A percentile compares a stretch with the other conserved stretches of the same genome.
phyloP scores from a whole-genome alignment of 2,329 filamentous ascomycete genomes.

The Penicillium sp. region DNA sequence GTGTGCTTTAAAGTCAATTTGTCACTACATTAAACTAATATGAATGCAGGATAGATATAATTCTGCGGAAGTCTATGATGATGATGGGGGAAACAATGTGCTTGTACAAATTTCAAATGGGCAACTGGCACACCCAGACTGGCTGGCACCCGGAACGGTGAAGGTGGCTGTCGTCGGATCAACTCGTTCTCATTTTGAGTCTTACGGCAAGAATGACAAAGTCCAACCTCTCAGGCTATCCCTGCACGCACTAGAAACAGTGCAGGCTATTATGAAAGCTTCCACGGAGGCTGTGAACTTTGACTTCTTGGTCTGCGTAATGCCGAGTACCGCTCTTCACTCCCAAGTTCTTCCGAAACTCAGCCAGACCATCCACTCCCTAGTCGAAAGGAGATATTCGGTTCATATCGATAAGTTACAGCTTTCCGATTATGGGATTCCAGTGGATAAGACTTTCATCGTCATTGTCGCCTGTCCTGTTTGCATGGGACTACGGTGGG shows the following conservation, averaged over 20 bases:
- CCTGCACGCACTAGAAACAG: background rate
- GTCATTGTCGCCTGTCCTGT: background rate
- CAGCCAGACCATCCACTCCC: background rate
- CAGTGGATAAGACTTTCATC: background rate
- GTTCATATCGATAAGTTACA: background rate
- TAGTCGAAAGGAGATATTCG: background rate
- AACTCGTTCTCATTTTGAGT: background rate
- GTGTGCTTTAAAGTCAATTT: background rate
- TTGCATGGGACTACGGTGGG: background rate
- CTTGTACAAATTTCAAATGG: background rate
- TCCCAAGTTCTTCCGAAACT: background rate
- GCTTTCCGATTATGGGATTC: background rate
- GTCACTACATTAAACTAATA: no score
- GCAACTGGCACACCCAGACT: background rate
- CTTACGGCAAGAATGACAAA: background rate
- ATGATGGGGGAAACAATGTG: background rate
- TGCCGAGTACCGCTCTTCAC: background rate
- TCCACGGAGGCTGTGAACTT: background rate
- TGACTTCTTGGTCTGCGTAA: background rate
- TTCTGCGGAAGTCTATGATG: background rate
- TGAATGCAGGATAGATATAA: background rate
- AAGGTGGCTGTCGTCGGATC: background rate
- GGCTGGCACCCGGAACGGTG: background rate
- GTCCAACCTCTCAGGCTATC: background rate
- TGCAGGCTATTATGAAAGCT: background rate